Base-by-base conservation (phyloP, 768 basidiomycete genomes). In the Tulasnella calospora region DNA sequence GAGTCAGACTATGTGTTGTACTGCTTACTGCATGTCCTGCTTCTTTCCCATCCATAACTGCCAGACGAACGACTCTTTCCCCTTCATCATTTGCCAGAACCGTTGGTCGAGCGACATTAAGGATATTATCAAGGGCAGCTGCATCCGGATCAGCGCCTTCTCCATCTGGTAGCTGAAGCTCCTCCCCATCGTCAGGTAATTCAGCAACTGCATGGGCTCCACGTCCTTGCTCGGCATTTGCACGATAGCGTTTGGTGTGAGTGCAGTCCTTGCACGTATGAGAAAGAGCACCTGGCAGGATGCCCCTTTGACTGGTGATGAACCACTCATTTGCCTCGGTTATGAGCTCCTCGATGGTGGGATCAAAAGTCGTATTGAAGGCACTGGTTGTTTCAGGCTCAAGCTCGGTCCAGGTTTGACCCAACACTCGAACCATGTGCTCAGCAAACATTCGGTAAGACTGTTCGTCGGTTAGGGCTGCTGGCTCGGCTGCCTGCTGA, bases 31-130 rank as follows among this genome's bases (percentile, higher is more conserved):
- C 71, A 78, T 85, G 84, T 12, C 78, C 78, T 13, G 83, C 78
- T 0, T 47, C 81, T 41, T 84, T 85, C 7, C 84, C 84, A 82
- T 85, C 84, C 83, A 85, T 84, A 0, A 84, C 83, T n/a, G 83
- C 84, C 78, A 83, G 73, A 0, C 83, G 81, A 23, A 84, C 81
- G 74, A 82, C 81, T 13, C 81, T 82, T 44, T 81, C 77, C 36
- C 79, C 80, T 30, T 71, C 79, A 30, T 76, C 30, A 72, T 40
- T 27, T 72, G 71, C 81, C 21, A 73, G 44, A 8, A 57, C 57
- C 30, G 40, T 19, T 21, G 74, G 41, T 41, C 73, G 23, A 74
- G 13, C 6, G 21, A 57, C 55, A 30, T 57, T 57, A 3, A 30
- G 10, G 23, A 57, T 9, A 27, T 57, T 30, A 12, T 57, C 55